These are phyloP conservation scores for Parsonsia alboflavescens DNA, from an alignment of 257 asterid species.

Conservation along the genomic window DNA sequence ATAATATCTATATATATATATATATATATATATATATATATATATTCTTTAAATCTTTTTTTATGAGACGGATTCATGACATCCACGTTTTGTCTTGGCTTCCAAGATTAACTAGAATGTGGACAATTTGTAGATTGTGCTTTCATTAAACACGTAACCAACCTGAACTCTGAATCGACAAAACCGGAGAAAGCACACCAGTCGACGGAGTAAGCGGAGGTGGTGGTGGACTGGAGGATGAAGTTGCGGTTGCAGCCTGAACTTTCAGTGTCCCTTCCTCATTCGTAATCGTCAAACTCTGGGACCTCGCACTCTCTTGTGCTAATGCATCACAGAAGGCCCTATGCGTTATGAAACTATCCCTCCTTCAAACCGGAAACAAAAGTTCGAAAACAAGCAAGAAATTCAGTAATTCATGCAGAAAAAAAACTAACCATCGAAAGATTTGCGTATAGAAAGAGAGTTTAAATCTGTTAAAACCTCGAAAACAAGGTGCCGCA, in stretches of 20 bases:
- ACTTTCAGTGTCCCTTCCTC: slow-evolving; percentile 32
- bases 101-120: slow-evolving; percentile 14
- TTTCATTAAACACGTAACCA: slow-evolving; percentile 31
- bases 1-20: no score
- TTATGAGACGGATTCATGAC: slow-evolving; percentile 7
- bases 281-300: slow-evolving; percentile 18
- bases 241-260: slow-evolving; percentile 19
- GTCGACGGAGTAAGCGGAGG: slow-evolving; percentile 72
- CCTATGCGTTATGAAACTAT: slow-evolving; percentile 82
- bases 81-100: slow-evolving; percentile 17
- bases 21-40: no score
- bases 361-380: slow-evolving; percentile 49
- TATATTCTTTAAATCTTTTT: background rate
- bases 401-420: background rate
- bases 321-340: slow-evolving; percentile 94
- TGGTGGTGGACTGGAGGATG: slow-evolving; percentile 44
- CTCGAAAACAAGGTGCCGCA: slow-evolving; percentile 92
- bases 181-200: slow-evolving; percentile 68
- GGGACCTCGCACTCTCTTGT: slow-evolving; percentile 56
- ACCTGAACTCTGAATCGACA: slow-evolving; percentile 94
- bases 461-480: slow-evolving; percentile 14
- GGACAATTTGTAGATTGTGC: slow-evolving; percentile 25
- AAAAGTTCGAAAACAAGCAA: background rate
- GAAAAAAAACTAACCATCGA: background rate
- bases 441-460: background rate